Base-by-base conservation (phyloP, 1,284 basidiomycete species). In the Gomphus bonarii region DNA sequence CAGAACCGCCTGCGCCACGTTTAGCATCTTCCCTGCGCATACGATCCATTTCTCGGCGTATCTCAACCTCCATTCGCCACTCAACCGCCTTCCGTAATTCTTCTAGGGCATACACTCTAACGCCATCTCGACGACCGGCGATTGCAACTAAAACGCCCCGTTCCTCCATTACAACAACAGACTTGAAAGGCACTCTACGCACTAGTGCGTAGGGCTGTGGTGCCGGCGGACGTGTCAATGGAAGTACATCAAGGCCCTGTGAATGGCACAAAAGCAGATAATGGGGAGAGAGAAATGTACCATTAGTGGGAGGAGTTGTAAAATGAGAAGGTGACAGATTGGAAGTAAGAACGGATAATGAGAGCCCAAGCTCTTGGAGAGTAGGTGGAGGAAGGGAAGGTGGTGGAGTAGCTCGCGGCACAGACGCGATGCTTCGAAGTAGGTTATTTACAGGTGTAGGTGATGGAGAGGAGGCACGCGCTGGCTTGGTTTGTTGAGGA, bases 161-260 rank as follows among this genome's bases (percentile, higher is more conserved):
- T 64, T 91, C 86, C 64, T 91, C 88, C 88, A 91, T 91, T 16
- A 91, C 82, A 0, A 91, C 85, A n/a, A 91, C 82, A 58, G 79
- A 82, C 66, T 89, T 90, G 70, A 91, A 91, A 44, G 78, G 76
- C 46, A 89, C 86, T 54, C 88, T 76, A 30, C 88, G 79, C 20
- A 91, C 82, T 43, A 91, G 75, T 7, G 88, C 82, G 68, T 88
- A 90, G 10, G 88, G 85, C 63, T 85, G 84, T 7, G 76, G 75
- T 14, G 80, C 74, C 4, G 87, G 88, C 0, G 88, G 87, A 1
- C 82, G 81, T 16, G 78, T 67, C 28, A 91, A 72, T 2, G 88
- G 85, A 25, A 91, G 71, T 3, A 91, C 85, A 68, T 91, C 88
- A 49, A 91, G 71, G 48, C 88, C 88, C 69, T 91, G 88, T 1